These are phyloP conservation scores for Escallonia herrerae DNA, from an alignment of 129 eudicot genomes.

Conservation along the genomic window DNA sequence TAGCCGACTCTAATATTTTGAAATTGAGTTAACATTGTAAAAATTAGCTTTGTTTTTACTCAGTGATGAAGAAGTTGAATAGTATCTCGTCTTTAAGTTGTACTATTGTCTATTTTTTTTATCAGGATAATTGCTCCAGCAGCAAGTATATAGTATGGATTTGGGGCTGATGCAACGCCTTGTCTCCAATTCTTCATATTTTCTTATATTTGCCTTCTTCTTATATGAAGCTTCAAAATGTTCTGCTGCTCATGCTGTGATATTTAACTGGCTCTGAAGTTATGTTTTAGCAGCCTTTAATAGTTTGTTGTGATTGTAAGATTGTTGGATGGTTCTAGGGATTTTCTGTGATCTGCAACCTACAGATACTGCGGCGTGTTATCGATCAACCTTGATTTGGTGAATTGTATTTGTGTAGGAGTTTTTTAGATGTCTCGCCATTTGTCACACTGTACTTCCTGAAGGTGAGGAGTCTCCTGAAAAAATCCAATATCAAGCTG, in stretches of 20 bases:
- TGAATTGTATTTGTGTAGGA: constrained; percentile 45
- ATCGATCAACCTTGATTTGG: background rate
- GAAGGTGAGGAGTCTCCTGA: constrained; percentile 98
- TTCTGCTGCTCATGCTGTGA: too few relatives aligned
- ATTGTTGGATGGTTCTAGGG: background rate
- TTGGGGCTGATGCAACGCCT: background rate
- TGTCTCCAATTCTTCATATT: background rate
- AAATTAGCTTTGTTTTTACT: background rate
- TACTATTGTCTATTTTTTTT: background rate
- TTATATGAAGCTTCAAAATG: too few relatives aligned
- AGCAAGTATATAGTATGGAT: background rate
- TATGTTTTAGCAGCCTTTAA: too few relatives aligned
- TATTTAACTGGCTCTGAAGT: too few relatives aligned
- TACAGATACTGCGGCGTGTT: background rate
- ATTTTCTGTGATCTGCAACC: background rate
- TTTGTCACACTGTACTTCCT: constrained; percentile 99
- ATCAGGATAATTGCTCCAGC: background rate
- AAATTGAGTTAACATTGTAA: too few relatives aligned
- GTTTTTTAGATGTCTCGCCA: constrained; percentile 98
- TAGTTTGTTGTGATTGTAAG: background rate
- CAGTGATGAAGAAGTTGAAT: background rate
- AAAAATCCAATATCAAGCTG: constrained; percentile 90
- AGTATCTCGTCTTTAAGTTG: background rate
- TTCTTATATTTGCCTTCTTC: background rate
- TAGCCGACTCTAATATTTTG: too few relatives aligned